These are phyloP conservation scores for Pouteria glomerata DNA, from an alignment of 148 eudicot species.

Conservation along the genomic window DNA sequence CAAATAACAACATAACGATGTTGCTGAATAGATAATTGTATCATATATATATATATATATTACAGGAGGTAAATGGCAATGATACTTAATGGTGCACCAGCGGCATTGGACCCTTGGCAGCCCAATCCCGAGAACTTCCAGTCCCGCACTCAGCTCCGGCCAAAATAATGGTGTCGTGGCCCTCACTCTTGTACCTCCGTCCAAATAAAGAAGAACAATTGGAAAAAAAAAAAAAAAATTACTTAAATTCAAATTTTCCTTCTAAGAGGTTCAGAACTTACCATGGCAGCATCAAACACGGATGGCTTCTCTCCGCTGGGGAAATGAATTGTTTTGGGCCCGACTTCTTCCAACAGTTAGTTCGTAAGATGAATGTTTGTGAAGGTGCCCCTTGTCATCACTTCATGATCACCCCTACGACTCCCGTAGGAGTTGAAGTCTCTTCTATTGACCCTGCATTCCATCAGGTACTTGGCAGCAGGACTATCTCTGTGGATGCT, in stretches of 20 bases:
- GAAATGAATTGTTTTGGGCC: constrained; percentile 7
- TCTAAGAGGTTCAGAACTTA: no score
- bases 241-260: no score
- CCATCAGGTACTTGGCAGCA: not conserved
- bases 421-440: constrained; percentile 7
- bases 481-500: constrained; percentile 5
- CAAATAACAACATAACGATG: no score
- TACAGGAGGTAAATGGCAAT: not conserved
- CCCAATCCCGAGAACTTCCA: constrained; percentile 14
- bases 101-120: constrained; percentile 9
- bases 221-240: not conserved
- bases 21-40: not conserved
- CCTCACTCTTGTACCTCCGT: constrained; percentile 10
- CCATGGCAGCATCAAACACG: constrained; percentile 10
- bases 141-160: constrained; percentile 5
- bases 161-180: constrained; percentile 13
- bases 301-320: constrained; percentile 4
- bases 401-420: constrained; percentile 8
- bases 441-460: not conserved
- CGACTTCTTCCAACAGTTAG: not conserved
- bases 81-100: not conserved
- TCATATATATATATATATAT: not conserved
- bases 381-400: constrained; percentile 8
- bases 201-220: not conserved
- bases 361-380: not conserved